Evolutionary conservation across 2,329 filamentous ascomycete genomes (phyloP).

Genomic region (Colletotrichum sp.): DNA sequence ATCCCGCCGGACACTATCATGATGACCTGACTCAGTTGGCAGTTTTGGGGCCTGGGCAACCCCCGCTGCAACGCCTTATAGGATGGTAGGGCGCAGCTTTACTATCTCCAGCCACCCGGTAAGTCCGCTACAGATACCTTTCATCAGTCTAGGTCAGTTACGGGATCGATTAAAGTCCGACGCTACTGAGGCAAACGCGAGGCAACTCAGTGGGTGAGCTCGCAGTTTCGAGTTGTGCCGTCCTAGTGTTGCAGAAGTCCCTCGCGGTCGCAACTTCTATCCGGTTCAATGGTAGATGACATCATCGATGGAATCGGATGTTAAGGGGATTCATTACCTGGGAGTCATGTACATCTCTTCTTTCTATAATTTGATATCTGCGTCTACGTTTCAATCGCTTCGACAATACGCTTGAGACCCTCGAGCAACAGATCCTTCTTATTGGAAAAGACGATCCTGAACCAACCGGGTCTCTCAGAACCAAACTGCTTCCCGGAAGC

Average conservation of each 20-base stretch:
- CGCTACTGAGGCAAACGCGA: background rate
- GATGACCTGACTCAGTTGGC: background rate
- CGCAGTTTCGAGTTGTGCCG: background rate
- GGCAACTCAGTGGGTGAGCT: background rate
- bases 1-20: background rate
- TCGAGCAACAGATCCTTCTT: slow-evolving; percentile 31
- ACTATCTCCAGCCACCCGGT: background rate
- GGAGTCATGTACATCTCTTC: background rate
- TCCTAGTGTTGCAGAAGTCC: background rate
- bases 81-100: background rate
- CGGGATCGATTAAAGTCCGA: background rate
- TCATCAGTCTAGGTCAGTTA: background rate
- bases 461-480: slow-evolving; percentile 42
- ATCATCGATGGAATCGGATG: background rate
- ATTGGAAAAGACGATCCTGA: slow-evolving; percentile 43
- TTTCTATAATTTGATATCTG: background rate
- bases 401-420: slow-evolving; percentile 19
- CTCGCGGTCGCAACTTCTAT: background rate
- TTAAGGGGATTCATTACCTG: background rate
- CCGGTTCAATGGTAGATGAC: background rate
- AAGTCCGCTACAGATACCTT: background rate
- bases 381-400: background rate
- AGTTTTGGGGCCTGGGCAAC: background rate
- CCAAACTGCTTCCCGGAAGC: slow-evolving; percentile 41
- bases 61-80: background rate